These are phyloP conservation scores for Isabelozyma heimii DNA, from an alignment of 805 yeast genomes.

Conservation along the genomic window DNA sequence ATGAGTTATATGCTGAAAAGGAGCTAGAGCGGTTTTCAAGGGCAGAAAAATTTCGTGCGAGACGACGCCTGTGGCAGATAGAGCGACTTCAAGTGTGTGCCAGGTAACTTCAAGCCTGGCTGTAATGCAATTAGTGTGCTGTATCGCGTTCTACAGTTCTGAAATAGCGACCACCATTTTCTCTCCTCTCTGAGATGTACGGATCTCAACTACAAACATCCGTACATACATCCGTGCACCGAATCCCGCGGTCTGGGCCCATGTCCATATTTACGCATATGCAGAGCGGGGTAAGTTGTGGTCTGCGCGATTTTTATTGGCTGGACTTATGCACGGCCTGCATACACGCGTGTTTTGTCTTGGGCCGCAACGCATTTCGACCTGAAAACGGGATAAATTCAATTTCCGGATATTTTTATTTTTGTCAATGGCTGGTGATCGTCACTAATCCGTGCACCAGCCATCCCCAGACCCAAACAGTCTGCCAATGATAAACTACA, in stretches of 20 bases:
- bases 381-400: constrained; percentile 14
- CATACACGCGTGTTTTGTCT: background rate
- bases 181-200: too few relatives aligned
- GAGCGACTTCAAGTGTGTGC: too few relatives aligned
- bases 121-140: too few relatives aligned
- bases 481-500: too few relatives aligned
- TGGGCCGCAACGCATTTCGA: background rate
- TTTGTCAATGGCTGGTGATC: background rate
- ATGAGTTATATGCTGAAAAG: background rate
- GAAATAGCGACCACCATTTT: too few relatives aligned
- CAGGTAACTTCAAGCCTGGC: too few relatives aligned
- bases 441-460: background rate
- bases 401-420: constrained; percentile 13
- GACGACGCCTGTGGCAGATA: too few relatives aligned
- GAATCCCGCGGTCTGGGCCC: background rate
- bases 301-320: background rate
- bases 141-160: too few relatives aligned
- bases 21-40: too few relatives aligned
- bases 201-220: background rate
- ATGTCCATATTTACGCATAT: background rate
- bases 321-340: background rate
- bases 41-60: too few relatives aligned
- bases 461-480: too few relatives aligned
- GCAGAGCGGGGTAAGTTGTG: background rate
- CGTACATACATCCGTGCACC: background rate